phyloP scores from a whole-genome alignment of 148 eudicot genomes.

The Polygonum aviculare region DNA sequence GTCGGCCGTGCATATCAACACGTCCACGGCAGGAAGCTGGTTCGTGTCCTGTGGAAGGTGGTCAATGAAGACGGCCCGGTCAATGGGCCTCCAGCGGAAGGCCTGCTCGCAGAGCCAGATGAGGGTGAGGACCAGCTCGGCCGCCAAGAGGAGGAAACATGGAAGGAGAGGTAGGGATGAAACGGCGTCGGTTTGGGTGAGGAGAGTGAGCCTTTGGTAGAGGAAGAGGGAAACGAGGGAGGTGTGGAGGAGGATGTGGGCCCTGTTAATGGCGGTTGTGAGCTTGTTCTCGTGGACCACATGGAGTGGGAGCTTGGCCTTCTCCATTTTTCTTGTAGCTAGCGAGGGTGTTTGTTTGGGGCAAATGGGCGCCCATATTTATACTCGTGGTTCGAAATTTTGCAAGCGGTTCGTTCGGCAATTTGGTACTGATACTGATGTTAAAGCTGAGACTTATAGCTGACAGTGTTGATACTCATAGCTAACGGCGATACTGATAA shows the following conservation, averaged over 20 bases:
- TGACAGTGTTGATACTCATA: too few species aligned
- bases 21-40: slow-evolving; percentile 21
- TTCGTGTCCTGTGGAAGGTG: slow-evolving; percentile 3
- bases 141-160: slow-evolving; percentile 11
- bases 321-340: not conserved
- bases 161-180: not conserved
- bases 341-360: not conserved
- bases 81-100: slow-evolving; percentile 15
- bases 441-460: too few species aligned
- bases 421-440: too few species aligned
- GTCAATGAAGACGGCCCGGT: slow-evolving; percentile 19
- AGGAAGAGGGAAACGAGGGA: not conserved
- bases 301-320: slow-evolving; percentile 9
- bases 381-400: too few species aligned
- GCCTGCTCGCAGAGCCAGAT: slow-evolving; percentile 24
- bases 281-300: slow-evolving; percentile 14
- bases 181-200: slow-evolving; percentile 16
- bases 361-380: too few species aligned
- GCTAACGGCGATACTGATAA: too few species aligned
- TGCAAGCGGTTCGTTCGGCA: too few species aligned
- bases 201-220: not conserved
- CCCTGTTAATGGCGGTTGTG: slow-evolving; percentile 5
- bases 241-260: slow-evolving; percentile 13
- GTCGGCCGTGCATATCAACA: slow-evolving; percentile 31
- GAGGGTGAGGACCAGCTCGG: slow-evolving; percentile 25